These are phyloP conservation scores for Brasenia schreberi DNA, from an alignment of 164 flowering plant genomes.

Conservation along the genomic window DNA sequence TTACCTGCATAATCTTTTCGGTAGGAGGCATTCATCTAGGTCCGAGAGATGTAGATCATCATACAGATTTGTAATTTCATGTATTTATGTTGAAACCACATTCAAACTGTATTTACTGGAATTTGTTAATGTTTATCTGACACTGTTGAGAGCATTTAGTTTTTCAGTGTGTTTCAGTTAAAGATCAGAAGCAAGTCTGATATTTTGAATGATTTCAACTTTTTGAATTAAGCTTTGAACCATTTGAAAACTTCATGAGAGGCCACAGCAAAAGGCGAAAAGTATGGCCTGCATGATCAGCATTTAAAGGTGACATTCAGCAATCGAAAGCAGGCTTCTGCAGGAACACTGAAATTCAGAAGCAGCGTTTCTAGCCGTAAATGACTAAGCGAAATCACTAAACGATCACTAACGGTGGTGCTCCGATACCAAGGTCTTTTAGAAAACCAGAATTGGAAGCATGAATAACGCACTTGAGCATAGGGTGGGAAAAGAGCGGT, in stretches of 20 bases:
- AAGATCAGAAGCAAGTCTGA: background rate
- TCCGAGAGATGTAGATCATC: background rate
- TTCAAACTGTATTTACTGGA: slow-evolving; percentile 3
- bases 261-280: background rate
- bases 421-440: too few relatives aligned
- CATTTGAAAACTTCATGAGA: background rate
- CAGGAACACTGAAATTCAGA: too few relatives aligned
- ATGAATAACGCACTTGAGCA: too few relatives aligned
- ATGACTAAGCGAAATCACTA: too few relatives aligned
- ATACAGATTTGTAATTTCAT: background rate
- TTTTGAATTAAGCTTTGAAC: too few relatives aligned
- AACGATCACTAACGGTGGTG: too few relatives aligned
- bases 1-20: slow-evolving; percentile 39
- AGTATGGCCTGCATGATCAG: too few relatives aligned
- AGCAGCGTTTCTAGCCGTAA: too few relatives aligned
- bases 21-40: background rate
- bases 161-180: background rate
- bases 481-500: too few relatives aligned
- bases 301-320: too few relatives aligned
- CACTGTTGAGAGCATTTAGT: background rate
- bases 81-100: background rate
- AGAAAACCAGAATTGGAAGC: too few relatives aligned
- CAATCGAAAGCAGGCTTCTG: too few relatives aligned
- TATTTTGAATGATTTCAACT: background rate
- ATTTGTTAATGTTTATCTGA: background rate